These are phyloP conservation scores for Paxillus ammoniavirescens DNA, from an alignment of 768 basidiomycete species.

Conservation along the genomic window DNA sequence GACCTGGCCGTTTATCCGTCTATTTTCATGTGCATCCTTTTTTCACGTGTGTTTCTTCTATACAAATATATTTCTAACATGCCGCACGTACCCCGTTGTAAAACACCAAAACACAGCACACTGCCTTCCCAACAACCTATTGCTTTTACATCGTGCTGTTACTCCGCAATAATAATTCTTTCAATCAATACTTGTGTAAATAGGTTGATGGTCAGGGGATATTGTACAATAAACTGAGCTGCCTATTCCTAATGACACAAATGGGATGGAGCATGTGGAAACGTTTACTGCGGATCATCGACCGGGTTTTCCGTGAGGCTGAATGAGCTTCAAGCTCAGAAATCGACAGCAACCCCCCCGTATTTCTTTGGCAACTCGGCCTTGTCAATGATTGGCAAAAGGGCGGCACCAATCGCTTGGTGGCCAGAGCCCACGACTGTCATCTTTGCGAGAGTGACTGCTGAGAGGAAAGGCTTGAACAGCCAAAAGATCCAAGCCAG, in stretches of 20 bases:
- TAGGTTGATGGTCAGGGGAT: not conserved
- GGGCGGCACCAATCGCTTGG: slow-evolving; percentile 55
- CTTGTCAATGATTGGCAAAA: slow-evolving; percentile 54
- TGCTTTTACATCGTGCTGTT: not conserved
- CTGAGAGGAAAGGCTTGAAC: slow-evolving; percentile 72
- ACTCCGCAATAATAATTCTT: not conserved
- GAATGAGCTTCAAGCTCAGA: slow-evolving; percentile 29
- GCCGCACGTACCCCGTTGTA: no score
- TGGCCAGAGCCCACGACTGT: slow-evolving; percentile 66
- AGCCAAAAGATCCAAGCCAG: slow-evolving; percentile 84
- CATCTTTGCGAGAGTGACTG: slow-evolving; percentile 81
- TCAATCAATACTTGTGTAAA: not conserved
- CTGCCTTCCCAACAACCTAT: not conserved
- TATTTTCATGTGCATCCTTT: not conserved
- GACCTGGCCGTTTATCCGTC: not conserved
- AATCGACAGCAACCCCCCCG: slow-evolving; percentile 62
- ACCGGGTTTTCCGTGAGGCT: no score
- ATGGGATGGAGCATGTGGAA: not conserved
- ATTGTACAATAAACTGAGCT: not conserved
- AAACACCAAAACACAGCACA: not conserved
- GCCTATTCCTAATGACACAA: not conserved
- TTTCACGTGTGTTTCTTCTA: not conserved
- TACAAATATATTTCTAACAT: not conserved
- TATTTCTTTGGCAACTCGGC: slow-evolving; percentile 66
- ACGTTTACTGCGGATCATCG: no score